Evolutionary conservation across 768 basidiomycete genomes (phyloP).

Genomic region (Goffeauzyma gilvescens): DNA sequence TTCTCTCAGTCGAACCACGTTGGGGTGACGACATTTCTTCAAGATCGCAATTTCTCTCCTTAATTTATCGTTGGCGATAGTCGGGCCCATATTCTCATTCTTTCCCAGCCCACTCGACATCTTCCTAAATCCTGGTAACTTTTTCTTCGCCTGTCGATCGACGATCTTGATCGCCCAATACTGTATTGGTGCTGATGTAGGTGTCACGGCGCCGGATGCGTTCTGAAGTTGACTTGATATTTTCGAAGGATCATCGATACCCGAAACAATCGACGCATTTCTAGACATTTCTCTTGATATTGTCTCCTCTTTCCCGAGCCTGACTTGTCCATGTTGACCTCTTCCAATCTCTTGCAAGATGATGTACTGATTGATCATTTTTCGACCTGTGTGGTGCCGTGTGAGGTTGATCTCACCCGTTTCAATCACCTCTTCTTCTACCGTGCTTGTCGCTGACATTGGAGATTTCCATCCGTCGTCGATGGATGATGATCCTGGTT

Average conservation of each 20-base stretch:
- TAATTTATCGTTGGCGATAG: conserved; percentile 39
- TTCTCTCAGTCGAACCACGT: conserved; percentile 74
- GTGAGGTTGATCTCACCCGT: conserved; percentile 20
- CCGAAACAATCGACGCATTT: too few relatives aligned
- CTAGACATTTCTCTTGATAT: too few relatives aligned
- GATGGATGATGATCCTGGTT: neutral
- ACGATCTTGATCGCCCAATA: conserved; percentile 35
- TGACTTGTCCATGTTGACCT: conserved; percentile 82
- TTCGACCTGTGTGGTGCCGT: conserved; percentile 27
- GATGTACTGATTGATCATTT: conserved; percentile 65
- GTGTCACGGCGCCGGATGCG: neutral
- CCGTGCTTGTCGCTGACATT: too few relatives aligned
- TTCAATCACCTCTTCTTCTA: conserved; percentile 14
- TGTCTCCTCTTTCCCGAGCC: conserved; percentile 49
- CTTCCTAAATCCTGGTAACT: conserved; percentile 49
- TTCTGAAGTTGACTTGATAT: too few relatives aligned
- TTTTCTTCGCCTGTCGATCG: conserved; percentile 42
- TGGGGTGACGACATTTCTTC: conserved; percentile 82
- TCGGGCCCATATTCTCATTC: conserved; percentile 15
- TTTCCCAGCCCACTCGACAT: conserved; percentile 35
- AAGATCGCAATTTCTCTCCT: conserved; percentile 92
- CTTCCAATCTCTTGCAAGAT: conserved; percentile 57
- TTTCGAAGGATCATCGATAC: too few relatives aligned
- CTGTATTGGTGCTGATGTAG: conserved; percentile 19
- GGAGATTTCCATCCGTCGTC: too few relatives aligned